Percentiles rank a stretch among this genome's conserved stretches.
phyloP scores from a whole-genome alignment of 2,329 filamentous ascomycete species.

The Verticillium nonalfalfae region DNA sequence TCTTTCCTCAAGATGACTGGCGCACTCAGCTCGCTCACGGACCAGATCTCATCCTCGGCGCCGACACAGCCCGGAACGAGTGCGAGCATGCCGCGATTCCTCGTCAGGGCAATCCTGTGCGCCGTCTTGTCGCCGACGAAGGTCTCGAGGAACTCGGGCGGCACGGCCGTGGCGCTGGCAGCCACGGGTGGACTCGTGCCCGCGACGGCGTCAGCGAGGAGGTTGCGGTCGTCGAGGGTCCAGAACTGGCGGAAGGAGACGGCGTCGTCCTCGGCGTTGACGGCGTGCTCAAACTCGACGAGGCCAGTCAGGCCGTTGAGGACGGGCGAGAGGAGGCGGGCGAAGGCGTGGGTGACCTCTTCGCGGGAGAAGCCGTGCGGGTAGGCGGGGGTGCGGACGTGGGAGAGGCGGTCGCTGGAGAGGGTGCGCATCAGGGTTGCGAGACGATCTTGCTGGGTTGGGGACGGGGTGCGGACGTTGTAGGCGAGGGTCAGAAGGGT shows the following conservation, averaged over 20 bases:
- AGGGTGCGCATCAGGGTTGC: conserved; percentile 24
- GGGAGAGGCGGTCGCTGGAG: conserved; percentile 6
- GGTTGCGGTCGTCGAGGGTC: conserved; percentile 23
- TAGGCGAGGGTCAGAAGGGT: conserved; percentile 25
- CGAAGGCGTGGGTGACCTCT: conserved; percentile 23
- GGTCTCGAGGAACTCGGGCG: conserved; percentile 9
- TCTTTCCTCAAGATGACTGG: conserved; percentile 4
- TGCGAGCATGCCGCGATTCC: conserved; percentile 8
- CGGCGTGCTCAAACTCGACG: conserved; percentile 21
- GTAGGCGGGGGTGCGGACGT: conserved; percentile 5
- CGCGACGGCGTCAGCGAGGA: conserved; percentile 24
- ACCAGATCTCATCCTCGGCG: conserved; percentile 11
- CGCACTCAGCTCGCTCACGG: conserved; percentile 2
- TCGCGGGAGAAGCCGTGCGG: conserved; percentile 13
- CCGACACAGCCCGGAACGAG: conserved; percentile 5
- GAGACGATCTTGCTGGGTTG: conserved; percentile 20
- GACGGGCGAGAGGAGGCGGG: conserved; percentile 20
- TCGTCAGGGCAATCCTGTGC: conserved; percentile 8
- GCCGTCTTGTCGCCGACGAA: conserved; percentile 6
- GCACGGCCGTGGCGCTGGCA: conserved; percentile 17
- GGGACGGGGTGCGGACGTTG: conserved; percentile 18
- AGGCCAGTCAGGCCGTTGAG: conserved; percentile 27
- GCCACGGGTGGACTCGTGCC: conserved; percentile 15
- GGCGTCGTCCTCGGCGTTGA: conserved; percentile 23
- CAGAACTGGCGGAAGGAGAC: conserved; percentile 26